Evolutionary conservation across 148 eudicot species (phyloP).

Genomic region (Arctostaphylos glauca): DNA sequence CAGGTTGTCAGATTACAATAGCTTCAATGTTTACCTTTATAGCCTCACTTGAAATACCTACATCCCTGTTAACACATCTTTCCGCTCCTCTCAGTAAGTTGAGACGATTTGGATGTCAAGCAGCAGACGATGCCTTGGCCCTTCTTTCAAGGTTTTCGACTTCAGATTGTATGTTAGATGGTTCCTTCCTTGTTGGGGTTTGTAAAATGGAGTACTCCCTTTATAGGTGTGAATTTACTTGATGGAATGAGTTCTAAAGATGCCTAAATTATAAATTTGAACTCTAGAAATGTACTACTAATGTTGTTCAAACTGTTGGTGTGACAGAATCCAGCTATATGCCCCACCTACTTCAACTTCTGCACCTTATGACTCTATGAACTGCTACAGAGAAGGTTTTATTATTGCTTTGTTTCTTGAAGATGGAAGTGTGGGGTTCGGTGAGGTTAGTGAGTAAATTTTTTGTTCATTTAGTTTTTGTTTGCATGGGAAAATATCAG

Average conservation of each 20-base stretch:
- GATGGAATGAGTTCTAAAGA: constrained; percentile 1
- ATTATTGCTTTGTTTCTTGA: constrained; percentile 66
- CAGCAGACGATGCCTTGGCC: constrained; percentile 56
- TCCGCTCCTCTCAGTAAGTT: constrained; percentile 46
- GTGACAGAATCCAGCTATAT: constrained; percentile 60
- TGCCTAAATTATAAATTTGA: not conserved
- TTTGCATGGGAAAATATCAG: not conserved
- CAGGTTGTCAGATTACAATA: constrained; percentile 39
- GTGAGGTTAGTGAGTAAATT: constrained; percentile 65
- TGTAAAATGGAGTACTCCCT: constrained; percentile 55
- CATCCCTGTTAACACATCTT: constrained; percentile 18
- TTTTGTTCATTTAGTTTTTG: not conserved
- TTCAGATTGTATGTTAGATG: constrained; percentile 29
- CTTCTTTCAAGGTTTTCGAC: constrained; percentile 45
- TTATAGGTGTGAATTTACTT: constrained; percentile 67
- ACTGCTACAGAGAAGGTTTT: constrained; percentile 72
- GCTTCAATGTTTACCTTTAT: constrained; percentile 8
- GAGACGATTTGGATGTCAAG: constrained; percentile 59
- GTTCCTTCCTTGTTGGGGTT: constrained; percentile 34
- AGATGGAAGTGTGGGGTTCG: constrained; percentile 84
- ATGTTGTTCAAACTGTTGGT: constrained; percentile 20
- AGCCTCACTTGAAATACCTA: not conserved
- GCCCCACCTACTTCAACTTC: constrained; percentile 83
- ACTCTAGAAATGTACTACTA: constrained; percentile 9
- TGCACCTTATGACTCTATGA: constrained; percentile 20